Evolutionary conservation across 306 rosid genomes (phyloP), one percentile per base, ranked within the genome.

Genomic region (Amphicarpaea edgeworthii): DNA sequence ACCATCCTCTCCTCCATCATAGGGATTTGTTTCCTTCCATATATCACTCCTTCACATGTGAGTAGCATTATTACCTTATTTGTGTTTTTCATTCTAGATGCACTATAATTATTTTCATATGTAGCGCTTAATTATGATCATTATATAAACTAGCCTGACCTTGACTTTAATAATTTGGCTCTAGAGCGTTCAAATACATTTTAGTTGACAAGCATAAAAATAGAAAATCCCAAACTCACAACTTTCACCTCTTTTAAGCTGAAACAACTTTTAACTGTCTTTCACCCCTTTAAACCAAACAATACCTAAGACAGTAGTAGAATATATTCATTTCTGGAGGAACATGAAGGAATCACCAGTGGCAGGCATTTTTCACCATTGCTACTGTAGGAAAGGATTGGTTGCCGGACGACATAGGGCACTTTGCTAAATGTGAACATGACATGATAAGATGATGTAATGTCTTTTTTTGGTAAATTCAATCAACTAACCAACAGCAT

Each of bases 341-440:
- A 50, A 50, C 61, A 50, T 73, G 79, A 76, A 50, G 69, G 79
- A 76, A 21, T 46, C 43, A 72, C 38, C 5, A 26, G 63, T 68
- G 63, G 15, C 28, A 73, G 50, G 65, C 43, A 3, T 45, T 47
- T 72, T 53, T 30, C 20, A 59, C 42, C 1, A 45, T 43, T 54
- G 21, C 45, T 26, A 49, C 16, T 49, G 19, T 12, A 14, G 77
- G 79, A 75, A 81, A 76, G 32, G 78, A 78, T 12, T 9, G 76
- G 58, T 61, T 63, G 57, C 84, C 79, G 70, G 75, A 1, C 6
- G 7, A 28, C 83, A 75, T 40, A 9, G 12, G 53, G 63, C 57
- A 28, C 58, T 32, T 57, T 65, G 71, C 50, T 76, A 64, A 62
- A 15, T 51, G 26, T 41, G 58, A 47, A 38, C 51, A 38, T n/a